phyloP scores from a whole-genome alignment of 352 stramenopile genomes.

The Globisporangium emineosum region DNA sequence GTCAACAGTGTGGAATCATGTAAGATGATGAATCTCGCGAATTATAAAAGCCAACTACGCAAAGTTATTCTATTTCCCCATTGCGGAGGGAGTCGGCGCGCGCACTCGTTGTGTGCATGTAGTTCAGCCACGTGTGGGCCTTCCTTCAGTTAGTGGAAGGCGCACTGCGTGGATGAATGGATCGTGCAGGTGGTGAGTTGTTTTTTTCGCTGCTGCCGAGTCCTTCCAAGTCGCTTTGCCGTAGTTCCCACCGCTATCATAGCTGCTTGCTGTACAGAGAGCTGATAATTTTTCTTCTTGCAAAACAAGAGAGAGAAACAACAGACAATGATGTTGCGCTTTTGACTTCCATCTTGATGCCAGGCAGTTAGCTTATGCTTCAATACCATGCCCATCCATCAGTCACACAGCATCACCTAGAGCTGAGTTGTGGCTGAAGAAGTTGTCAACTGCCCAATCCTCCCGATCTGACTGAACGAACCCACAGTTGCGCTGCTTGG shows the following conservation, averaged over 20 bases:
- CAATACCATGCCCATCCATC: background rate
- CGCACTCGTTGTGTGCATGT: background rate
- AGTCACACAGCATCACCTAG: background rate
- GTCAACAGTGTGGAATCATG: conserved; percentile 35
- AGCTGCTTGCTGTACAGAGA: conserved; percentile 10
- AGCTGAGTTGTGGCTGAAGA: too few relatives aligned
- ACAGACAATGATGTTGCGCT: background rate
- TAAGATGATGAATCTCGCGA: conserved; percentile 18
- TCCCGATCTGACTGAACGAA: too few relatives aligned
- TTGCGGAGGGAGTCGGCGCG: background rate
- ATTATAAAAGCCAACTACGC: conserved; percentile 10
- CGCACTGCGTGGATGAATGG: background rate
- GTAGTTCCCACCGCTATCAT: conserved; percentile 1
- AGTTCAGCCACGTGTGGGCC: background rate
- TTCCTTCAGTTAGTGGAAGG: background rate
- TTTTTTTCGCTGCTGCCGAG: background rate
- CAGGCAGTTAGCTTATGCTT: background rate
- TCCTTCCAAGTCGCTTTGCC: background rate
- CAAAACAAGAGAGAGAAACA: conserved; percentile 7
- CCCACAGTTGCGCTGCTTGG: too few relatives aligned
- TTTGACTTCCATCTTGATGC: background rate
- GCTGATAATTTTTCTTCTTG: conserved; percentile 7
- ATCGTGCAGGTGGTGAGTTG: background rate
- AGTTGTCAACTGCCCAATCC: too few relatives aligned
- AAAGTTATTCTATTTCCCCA: conserved; percentile 6